phyloP scores from a whole-genome alignment of 495 filamentous ascomycete genomes.

The Parathielavia hyrcaniae region DNA sequence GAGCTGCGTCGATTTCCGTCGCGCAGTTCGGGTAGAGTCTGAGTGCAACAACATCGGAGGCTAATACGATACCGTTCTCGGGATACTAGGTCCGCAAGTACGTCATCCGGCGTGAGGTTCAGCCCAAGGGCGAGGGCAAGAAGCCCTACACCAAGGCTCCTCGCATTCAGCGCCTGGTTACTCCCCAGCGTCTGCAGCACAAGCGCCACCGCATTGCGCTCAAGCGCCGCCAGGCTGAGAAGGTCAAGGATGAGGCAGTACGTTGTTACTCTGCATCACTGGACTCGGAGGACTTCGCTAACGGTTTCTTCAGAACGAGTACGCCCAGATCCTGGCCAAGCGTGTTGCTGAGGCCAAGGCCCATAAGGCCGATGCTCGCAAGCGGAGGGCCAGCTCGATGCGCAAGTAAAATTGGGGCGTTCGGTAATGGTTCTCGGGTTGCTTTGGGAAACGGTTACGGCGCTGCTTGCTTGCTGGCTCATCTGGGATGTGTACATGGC shows the following conservation, averaged over 20 bases:
- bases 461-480: conserved; percentile 32
- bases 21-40: conserved; percentile 51
- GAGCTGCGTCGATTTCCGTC: conserved; percentile 40
- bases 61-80: conserved; percentile 38
- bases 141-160: conserved; percentile 98
- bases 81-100: conserved; percentile 80
- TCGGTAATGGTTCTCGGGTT: conserved; percentile 37
- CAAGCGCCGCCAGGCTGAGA: conserved; percentile 93
- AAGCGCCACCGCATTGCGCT: conserved; percentile 95
- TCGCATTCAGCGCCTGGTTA: conserved; percentile 97
- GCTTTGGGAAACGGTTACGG: conserved; percentile 35
- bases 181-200: conserved; percentile 98
- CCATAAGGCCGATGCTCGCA: conserved; percentile 83
- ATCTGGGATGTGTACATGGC: conserved; percentile 31
- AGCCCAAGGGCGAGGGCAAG: conserved; percentile 92
- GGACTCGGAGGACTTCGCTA: conserved; percentile 19
- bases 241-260: conserved; percentile 97
- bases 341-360: conserved; percentile 91
- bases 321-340: conserved; percentile 86
- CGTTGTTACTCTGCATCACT: conserved; percentile 35
- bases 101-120: conserved; percentile 96
- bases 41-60: conserved; percentile 35
- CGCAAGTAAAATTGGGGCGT: conserved; percentile 62
- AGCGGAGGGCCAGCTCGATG: conserved; percentile 94
- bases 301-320: conserved; percentile 69